These are phyloP conservation scores for Trypanosoma congolense DNA, from an alignment of 208 protist species.

Conservation along the genomic window DNA sequence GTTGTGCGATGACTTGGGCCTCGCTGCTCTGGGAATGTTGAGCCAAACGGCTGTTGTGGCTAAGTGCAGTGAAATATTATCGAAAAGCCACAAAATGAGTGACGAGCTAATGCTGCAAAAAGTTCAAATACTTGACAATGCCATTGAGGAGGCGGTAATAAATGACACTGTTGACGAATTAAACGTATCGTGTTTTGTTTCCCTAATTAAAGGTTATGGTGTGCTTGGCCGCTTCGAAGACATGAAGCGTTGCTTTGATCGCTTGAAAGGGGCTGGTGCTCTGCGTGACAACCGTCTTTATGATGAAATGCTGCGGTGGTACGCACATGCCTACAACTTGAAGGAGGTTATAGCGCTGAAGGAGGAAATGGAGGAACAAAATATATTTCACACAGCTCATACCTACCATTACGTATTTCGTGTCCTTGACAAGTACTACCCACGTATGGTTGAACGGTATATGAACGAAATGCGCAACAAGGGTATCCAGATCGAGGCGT, in stretches of 20 bases:
- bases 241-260: constrained; percentile 70
- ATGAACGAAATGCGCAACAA: constrained; percentile 72
- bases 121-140: constrained; percentile 56
- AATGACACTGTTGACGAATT: constrained; percentile 64
- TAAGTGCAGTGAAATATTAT: constrained; percentile 70
- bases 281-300: constrained; percentile 74
- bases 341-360: constrained; percentile 87
- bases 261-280: constrained; percentile 34
- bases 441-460: constrained; percentile 83
- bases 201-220: constrained; percentile 82
- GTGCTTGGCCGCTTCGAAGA: constrained; percentile 70
- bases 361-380: constrained; percentile 72
- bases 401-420: constrained; percentile 85
- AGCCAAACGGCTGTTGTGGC: constrained; percentile 72
- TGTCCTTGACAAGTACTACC: constrained; percentile 87
- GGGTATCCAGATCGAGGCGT: constrained; percentile 68
- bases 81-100: constrained; percentile 35
- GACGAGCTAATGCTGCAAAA: constrained; percentile 80
- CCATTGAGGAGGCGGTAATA: constrained; percentile 51
- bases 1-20: constrained; percentile 39
- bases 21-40: constrained; percentile 47
- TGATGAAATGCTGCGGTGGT: constrained; percentile 89
- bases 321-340: constrained; percentile 74
- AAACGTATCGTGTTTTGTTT: constrained; percentile 47
- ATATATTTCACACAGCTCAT: constrained; percentile 73